Percentiles rank a stretch among this genome's conserved stretches.
Conservation (phyloP, 257 asterid genomes). For the Solanum raphanifolium region DNA sequence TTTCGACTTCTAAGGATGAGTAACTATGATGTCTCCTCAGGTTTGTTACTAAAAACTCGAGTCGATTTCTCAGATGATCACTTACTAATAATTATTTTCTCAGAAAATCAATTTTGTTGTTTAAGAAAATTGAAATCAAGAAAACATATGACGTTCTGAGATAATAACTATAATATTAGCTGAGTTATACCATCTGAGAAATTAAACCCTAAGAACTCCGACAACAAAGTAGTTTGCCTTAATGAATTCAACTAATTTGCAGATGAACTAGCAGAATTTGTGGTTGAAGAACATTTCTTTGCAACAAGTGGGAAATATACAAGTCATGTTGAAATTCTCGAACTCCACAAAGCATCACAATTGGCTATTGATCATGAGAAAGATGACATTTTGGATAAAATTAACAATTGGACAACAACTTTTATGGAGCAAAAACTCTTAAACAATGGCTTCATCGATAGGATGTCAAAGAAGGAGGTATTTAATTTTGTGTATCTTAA, state of each 20-base stretch:
- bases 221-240: not conserved
- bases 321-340: conserved; percentile 15
- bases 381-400: conserved; percentile 18
- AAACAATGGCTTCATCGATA: conserved; percentile 5
- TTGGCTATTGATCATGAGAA: conserved; percentile 9
- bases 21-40: conserved; percentile 25
- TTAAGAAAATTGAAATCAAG: no score
- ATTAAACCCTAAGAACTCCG: not conserved
- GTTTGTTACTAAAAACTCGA: not conserved
- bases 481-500: not conserved
- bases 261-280: conserved; percentile 28
- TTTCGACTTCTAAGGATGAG: conserved; percentile 28
- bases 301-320: not conserved
- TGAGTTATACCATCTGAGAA: not conserved
- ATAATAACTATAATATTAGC: no score
- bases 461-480: conserved; percentile 25
- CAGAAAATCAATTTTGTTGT: no score
- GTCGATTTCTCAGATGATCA: no score
- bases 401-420: conserved; percentile 21
- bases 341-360: conserved; percentile 40
- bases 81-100: no score
- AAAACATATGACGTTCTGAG: no score
- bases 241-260: not conserved
- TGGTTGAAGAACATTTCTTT: conserved; percentile 12
- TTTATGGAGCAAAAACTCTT: conserved; percentile 23